phyloP scores from a whole-genome alignment of 1,284 basidiomycete species.

The Fomitopsis palustris region DNA sequence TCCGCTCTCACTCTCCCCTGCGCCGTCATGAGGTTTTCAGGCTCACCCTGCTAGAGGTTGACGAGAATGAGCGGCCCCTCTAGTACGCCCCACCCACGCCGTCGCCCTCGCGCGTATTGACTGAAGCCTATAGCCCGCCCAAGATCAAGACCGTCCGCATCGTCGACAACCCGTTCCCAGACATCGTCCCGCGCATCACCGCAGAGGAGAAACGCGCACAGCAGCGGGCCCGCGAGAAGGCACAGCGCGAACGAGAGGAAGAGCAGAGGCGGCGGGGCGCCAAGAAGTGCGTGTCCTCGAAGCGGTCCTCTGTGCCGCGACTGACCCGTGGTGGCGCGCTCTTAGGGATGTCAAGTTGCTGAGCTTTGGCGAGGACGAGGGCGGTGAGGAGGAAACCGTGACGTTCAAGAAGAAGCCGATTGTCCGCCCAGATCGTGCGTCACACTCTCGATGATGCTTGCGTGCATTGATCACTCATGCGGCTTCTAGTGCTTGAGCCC shows the following conservation, averaged over 20 bases:
- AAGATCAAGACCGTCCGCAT: constrained; percentile 84
- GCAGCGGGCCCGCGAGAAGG: constrained; percentile 72
- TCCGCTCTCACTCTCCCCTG: background rate
- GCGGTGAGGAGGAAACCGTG: constrained; percentile 41
- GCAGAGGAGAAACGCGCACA: constrained; percentile 86
- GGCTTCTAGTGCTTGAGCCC: constrained; percentile 49
- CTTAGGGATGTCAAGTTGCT: constrained; percentile 81
- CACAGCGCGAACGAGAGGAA: constrained; percentile 75
- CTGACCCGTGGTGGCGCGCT: background rate
- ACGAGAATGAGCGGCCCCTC: constrained; percentile 77
- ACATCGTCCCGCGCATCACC: constrained; percentile 96
- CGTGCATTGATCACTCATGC: background rate
- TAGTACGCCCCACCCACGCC: constrained; percentile 50
- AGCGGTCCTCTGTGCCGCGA: background rate
- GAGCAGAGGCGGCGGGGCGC: constrained; percentile 69
- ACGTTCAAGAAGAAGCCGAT: constrained; percentile 76
- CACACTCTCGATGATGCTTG: background rate
- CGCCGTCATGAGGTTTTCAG: constrained; percentile 15
- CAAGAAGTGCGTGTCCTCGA: constrained; percentile 64
- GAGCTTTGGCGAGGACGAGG: constrained; percentile 85
- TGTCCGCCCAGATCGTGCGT: constrained; percentile 76
- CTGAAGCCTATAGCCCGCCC: constrained; percentile 59
- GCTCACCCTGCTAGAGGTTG: constrained; percentile 59
- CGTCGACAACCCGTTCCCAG: constrained; percentile 90
- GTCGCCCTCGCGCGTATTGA: background rate